Evolutionary conservation across 768 basidiomycete species (phyloP).

Genomic region (Tylopilus felleus): DNA sequence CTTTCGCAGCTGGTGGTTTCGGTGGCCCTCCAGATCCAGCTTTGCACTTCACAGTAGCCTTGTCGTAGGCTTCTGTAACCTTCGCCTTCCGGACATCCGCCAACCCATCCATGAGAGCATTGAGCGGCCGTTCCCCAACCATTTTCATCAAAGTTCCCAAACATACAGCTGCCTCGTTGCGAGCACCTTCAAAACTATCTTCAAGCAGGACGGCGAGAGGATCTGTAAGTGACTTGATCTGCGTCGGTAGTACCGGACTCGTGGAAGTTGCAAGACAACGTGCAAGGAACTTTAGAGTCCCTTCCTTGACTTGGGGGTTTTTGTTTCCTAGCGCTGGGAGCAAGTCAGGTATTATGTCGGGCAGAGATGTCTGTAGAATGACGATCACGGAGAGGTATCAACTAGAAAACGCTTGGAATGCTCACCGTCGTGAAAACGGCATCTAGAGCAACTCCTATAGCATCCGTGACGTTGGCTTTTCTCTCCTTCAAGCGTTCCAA

Average conservation of each 20-base stretch:
- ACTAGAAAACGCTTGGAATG: constrained; percentile 11
- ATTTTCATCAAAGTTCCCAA: constrained; percentile 95
- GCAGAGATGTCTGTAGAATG: constrained; percentile 59
- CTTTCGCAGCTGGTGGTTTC: constrained; percentile 34
- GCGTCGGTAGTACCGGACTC: constrained; percentile 63
- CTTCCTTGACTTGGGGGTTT: constrained; percentile 96
- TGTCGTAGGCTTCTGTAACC: constrained; percentile 91
- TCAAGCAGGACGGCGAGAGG: constrained; percentile 72
- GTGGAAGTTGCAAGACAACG: constrained; percentile 73
- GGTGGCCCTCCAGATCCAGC: constrained; percentile 53
- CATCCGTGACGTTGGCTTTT: constrained; percentile 86
- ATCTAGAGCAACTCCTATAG: constrained; percentile 83
- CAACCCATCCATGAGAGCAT: constrained; percentile 79
- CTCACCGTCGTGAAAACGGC: constrained; percentile 82
- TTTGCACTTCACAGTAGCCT: constrained; percentile 89
- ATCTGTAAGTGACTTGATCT: constrained; percentile 82
- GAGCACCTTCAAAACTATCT: constrained; percentile 84
- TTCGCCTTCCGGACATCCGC: constrained; percentile 87
- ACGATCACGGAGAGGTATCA: constrained; percentile 1
- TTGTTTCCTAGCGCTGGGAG: constrained; percentile 76
- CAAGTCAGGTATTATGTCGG: constrained; percentile 82
- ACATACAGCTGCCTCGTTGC: constrained; percentile 84
- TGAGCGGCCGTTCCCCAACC: constrained; percentile 89
- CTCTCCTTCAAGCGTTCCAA: constrained; percentile 92
- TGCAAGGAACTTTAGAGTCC: constrained; percentile 81